These are phyloP conservation scores for Botryotinia calthae DNA, from an alignment of 2,329 filamentous ascomycete species.

Conservation along the genomic window DNA sequence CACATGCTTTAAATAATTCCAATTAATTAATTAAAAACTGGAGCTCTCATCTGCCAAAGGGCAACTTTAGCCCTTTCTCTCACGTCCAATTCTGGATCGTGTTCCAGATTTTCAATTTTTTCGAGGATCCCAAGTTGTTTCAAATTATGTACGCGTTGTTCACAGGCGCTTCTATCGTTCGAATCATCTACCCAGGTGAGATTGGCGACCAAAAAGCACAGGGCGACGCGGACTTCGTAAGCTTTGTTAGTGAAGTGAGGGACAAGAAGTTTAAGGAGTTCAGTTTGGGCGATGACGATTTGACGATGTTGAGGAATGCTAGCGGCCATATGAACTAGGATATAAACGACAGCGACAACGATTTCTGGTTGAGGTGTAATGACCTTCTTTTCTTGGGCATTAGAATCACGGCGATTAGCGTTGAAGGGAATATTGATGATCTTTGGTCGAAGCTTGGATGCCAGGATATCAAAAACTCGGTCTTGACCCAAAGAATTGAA, in stretches of 20 bases:
- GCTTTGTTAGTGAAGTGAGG: slow-evolving; percentile 72
- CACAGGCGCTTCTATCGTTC: slow-evolving; percentile 62
- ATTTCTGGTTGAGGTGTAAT: slow-evolving; percentile 65
- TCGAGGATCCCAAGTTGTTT: slow-evolving; percentile 68
- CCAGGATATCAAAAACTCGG: slow-evolving; percentile 76
- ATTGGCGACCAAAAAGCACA: slow-evolving; percentile 84
- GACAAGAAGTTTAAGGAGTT: slow-evolving; percentile 69
- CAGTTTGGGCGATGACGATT: slow-evolving; percentile 71
- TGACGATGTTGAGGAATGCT: slow-evolving; percentile 76
- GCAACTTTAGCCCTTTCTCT: slow-evolving; percentile 81
- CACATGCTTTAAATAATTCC: not conserved
- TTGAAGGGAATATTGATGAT: slow-evolving; percentile 48
- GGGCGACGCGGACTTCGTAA: slow-evolving; percentile 69
- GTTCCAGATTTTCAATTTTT: slow-evolving; percentile 60
- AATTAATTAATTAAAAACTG: not conserved
- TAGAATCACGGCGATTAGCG: slow-evolving; percentile 44
- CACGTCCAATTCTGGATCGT: slow-evolving; percentile 77
- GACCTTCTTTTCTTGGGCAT: slow-evolving; percentile 47
- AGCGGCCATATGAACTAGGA: slow-evolving; percentile 86
- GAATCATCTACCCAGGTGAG: slow-evolving; percentile 79
- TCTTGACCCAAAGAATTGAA: slow-evolving; percentile 74
- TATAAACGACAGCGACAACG: slow-evolving; percentile 72
- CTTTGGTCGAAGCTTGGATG: slow-evolving; percentile 69
- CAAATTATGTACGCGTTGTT: slow-evolving; percentile 66
- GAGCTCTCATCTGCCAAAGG: slow-evolving; percentile 61